These are phyloP conservation scores for Lecanicillium sp. DNA, from an alignment of 2,329 filamentous ascomycete species.

Conservation along the genomic window DNA sequence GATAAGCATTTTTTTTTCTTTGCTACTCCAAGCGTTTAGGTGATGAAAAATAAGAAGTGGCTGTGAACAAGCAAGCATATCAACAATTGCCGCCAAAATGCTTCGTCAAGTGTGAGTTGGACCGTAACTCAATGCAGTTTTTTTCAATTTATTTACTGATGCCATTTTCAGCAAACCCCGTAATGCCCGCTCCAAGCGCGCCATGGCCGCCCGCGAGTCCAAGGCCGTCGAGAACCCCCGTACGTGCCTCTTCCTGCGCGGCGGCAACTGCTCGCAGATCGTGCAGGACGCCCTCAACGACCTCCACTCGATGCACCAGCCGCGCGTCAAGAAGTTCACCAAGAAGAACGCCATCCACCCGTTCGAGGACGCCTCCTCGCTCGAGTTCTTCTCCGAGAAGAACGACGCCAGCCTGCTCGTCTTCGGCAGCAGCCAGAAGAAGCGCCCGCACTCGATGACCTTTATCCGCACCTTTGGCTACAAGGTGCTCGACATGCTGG, in stretches of 20 bases:
- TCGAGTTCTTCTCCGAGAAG: conserved; percentile 95
- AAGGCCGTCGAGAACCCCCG: conserved; percentile 88
- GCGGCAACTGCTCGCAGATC: conserved; percentile 76
- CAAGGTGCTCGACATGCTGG: conserved; percentile 91
- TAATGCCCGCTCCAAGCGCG: conserved; percentile 86
- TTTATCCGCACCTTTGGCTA: conserved; percentile 76
- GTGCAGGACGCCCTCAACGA: conserved; percentile 80
- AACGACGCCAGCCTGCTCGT: conserved; percentile 86
- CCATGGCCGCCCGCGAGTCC: conserved; percentile 86
- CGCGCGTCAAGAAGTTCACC: conserved; percentile 81
- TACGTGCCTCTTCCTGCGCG: conserved; percentile 81
- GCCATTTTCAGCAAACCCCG: conserved; percentile 50
- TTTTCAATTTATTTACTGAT: not conserved
- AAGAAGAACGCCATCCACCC: conserved; percentile 97
- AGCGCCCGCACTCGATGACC: conserved; percentile 87
- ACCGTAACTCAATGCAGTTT: not conserved
- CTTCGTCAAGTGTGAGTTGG: conserved; percentile 42
- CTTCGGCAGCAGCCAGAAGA: conserved; percentile 84
- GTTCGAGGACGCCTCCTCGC: conserved; percentile 80
- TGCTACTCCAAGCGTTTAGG: conserved; percentile 5
- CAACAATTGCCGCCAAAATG: conserved; percentile 29
- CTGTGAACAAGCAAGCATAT: conserved; percentile 13
- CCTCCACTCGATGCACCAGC: conserved; percentile 76
- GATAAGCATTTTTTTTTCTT: conserved; percentile 29
- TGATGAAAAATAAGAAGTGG: conserved; percentile 1